Base-by-base conservation (phyloP, 805 yeast genomes). In the Pichia nanzhaoensis region DNA sequence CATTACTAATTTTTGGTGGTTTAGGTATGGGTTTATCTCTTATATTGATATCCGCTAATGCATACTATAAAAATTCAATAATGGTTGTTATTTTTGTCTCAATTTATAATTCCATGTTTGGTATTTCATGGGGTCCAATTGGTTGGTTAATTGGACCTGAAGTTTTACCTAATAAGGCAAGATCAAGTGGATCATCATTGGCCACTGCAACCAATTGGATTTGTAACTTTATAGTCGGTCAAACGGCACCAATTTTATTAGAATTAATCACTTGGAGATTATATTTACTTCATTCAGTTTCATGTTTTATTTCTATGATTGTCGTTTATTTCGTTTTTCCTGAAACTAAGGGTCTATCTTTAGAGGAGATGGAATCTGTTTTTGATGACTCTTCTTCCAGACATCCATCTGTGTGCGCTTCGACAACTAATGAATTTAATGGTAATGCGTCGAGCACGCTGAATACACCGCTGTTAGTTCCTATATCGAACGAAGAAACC, bases 181-280 rank as follows among this genome's bases (percentile, higher is more conserved):
- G 97, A 44, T 87, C 95, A 3, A 84, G 88, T 55, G 95, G 96
- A 47, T 95, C 95, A 0, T 86, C 95, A 2, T 68, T 87, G 50
- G 83, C 95, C 0, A 89, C 96, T 1, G 95, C 96, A 1, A 77
- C 95, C 5, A 90, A 89, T 61, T 89, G 97, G 97, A 74, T 86
- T 6, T 89, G 87, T 69, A 89, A 89, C 65, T 90, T 88, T 70
- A 66, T 90, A 31, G 96, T 89, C 22, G 96, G 97, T 12, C 93
- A 86, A 64, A 76, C 84, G 77, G 86, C 95, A 0, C 97, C 97
- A 2, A 76, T 88, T 21, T 71, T 89, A 46, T 82, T 88, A 57
- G 95, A 83, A 54, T 44, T 65, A 6, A 84, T 89, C 55, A 71
- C 75, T 27, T 90, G 95, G 95, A 71, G 80, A 48, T 71, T 93